Evolutionary conservation across 2,329 filamentous ascomycete genomes (phyloP).

Genomic region (Penicillium sp.): DNA sequence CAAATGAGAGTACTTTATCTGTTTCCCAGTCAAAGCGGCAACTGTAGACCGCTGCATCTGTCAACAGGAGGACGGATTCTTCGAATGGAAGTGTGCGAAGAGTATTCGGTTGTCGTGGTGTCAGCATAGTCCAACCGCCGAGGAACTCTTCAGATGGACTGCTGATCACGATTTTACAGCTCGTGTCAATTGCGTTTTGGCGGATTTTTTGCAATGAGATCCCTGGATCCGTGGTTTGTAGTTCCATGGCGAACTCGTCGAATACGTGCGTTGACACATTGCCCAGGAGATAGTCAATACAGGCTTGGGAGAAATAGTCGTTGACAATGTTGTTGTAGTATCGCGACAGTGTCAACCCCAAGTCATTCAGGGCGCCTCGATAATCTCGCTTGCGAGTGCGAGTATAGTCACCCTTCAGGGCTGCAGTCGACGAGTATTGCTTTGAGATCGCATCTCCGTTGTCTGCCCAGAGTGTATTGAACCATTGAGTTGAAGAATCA

Average conservation of each 20-base stretch:
- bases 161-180: conserved; percentile 79
- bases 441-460: conserved; percentile 95
- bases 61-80: conserved; percentile 83
- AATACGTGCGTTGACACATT: conserved; percentile 83
- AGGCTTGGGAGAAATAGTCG: conserved; percentile 93
- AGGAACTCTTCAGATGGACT: conserved; percentile 82
- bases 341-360: conserved; percentile 76
- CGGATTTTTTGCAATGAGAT: conserved; percentile 81
- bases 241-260: conserved; percentile 88
- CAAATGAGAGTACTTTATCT: conserved; percentile 91
- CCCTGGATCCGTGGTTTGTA: conserved; percentile 90
- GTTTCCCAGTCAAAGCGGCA: conserved; percentile 93
- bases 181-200: conserved; percentile 85
- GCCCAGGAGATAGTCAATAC: conserved; percentile 90
- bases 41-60: conserved; percentile 78
- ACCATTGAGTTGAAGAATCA: conserved; percentile 84
- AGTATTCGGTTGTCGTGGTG: conserved; percentile 69
- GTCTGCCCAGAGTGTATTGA: conserved; percentile 95
- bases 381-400: conserved; percentile 87
- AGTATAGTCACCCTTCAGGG: conserved; percentile 95
- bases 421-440: conserved; percentile 92
- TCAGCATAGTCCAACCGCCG: conserved; percentile 84
- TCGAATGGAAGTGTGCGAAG: conserved; percentile 73
- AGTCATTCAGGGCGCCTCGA: conserved; percentile 84
- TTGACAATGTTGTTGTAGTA: conserved; percentile 88